These are phyloP conservation scores for Spergularia azorica DNA, from an alignment of 179 eudicot genomes.

Conservation along the genomic window DNA sequence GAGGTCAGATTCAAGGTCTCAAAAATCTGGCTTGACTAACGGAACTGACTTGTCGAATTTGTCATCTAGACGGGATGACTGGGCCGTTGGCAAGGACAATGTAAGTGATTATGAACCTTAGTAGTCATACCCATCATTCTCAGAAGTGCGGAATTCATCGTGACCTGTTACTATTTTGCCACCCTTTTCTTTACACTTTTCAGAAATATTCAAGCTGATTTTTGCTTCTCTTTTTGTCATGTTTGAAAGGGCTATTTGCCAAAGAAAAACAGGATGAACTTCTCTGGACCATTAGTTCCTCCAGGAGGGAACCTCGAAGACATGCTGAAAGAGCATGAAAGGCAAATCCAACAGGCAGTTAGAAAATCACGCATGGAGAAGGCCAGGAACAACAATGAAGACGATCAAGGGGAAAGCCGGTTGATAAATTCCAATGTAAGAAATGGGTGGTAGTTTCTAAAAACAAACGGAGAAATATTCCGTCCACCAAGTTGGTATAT, in stretches of 20 bases:
- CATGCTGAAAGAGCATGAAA: conserved; percentile 94
- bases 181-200: background rate
- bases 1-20: conserved; percentile 27
- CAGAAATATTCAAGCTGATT: background rate
- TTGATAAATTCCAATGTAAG: conserved; percentile 25
- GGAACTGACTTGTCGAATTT: conserved; percentile 26
- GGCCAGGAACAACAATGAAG: conserved; percentile 36
- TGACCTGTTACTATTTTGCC: background rate
- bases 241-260: conserved; percentile 51
- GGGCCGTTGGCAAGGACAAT: conserved; percentile 38
- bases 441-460: conserved; percentile 26
- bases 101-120: conserved; percentile 23
- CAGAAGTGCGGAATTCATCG: background rate
- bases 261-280: conserved; percentile 66
- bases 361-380: conserved; percentile 63
- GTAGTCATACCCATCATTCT: too few species aligned
- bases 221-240: background rate
- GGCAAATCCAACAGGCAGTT: conserved; percentile 91
- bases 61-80: conserved; percentile 36
- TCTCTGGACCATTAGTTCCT: conserved; percentile 87
- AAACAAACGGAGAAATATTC: background rate
- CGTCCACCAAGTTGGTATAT: background rate
- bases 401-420: conserved; percentile 19
- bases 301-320: conserved; percentile 89
- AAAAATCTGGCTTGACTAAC: conserved; percentile 26